These are phyloP conservation scores for Gossypium rotundifolium DNA, from an alignment of 345 rosid genomes.

Conservation along the genomic window DNA sequence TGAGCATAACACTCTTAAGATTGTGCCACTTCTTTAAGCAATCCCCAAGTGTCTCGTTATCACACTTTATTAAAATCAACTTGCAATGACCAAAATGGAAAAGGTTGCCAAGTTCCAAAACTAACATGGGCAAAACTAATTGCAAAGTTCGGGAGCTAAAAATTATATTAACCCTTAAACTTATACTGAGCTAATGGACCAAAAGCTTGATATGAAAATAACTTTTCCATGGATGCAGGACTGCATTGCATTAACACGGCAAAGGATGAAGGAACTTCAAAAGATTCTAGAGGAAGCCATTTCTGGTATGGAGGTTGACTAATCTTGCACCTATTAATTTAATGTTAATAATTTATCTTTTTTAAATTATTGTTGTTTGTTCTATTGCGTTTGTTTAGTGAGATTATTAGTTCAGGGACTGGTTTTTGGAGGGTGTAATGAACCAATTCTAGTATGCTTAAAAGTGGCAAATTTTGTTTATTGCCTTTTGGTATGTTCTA, in stretches of 20 bases:
- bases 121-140: too few species aligned
- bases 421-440: neutral
- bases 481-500: neutral
- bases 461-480: neutral
- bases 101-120: too few species aligned
- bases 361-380: neutral
- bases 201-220: neutral
- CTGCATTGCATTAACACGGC: constrained; percentile 53
- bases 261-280: constrained; percentile 49
- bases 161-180: neutral
- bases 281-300: constrained; percentile 46
- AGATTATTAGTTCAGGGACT: neutral
- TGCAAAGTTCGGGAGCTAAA: too few species aligned
- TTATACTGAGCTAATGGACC: neutral
- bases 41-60: too few species aligned
- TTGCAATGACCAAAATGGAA: too few species aligned
- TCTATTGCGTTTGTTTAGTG: constrained; percentile 5
- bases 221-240: constrained; percentile 37
- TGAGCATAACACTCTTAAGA: too few species aligned
- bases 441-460: neutral
- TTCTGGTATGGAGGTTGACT: constrained; percentile 52
- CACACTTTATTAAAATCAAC: too few species aligned
- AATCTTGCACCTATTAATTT: neutral
- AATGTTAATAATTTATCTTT: constrained; percentile 5
- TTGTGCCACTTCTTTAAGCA: too few species aligned